Conservation (phyloP, 768 basidiomycete species). For the Mrakia frigida region DNA sequence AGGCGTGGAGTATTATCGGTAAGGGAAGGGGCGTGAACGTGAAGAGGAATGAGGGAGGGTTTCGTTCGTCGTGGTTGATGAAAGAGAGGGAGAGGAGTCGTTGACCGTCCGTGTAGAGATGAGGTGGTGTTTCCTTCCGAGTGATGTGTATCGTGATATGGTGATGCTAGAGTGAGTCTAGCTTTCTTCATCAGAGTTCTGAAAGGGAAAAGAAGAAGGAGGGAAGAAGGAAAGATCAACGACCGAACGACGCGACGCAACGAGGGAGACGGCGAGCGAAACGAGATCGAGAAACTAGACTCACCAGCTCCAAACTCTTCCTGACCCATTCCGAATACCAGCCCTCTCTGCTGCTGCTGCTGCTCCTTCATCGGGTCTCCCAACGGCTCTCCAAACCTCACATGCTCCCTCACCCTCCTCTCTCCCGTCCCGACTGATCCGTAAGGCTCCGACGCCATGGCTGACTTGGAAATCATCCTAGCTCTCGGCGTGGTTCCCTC, state of each 20-base stretch:
- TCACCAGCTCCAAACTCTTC: slow-evolving; percentile 13
- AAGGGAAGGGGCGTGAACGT: background rate
- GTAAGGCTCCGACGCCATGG: slow-evolving; percentile 5
- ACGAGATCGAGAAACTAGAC: background rate
- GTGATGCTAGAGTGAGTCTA: background rate
- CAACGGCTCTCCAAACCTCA: slow-evolving; percentile 27
- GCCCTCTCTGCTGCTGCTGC: slow-evolving; percentile 6
- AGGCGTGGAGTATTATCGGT: background rate
- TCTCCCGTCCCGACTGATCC: background rate
- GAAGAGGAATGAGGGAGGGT: background rate
- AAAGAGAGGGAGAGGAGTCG: background rate
- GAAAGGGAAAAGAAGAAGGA: background rate
- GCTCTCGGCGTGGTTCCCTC: background rate
- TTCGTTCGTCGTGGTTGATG: background rate
- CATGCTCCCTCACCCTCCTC: slow-evolving; percentile 25
- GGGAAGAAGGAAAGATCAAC: background rate
- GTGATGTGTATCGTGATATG: background rate
- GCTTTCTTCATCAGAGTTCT: slow-evolving; percentile 13
- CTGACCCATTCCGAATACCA: background rate
- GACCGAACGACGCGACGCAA: too few relatives aligned
- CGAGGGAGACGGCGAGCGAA: background rate
- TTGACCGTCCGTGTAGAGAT: background rate
- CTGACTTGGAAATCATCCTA: background rate
- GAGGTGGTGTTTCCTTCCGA: background rate
- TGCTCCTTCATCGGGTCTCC: slow-evolving; percentile 2